phyloP scores from a whole-genome alignment of 108 stramenopile genomes.

The Skeletonema menzelii region DNA sequence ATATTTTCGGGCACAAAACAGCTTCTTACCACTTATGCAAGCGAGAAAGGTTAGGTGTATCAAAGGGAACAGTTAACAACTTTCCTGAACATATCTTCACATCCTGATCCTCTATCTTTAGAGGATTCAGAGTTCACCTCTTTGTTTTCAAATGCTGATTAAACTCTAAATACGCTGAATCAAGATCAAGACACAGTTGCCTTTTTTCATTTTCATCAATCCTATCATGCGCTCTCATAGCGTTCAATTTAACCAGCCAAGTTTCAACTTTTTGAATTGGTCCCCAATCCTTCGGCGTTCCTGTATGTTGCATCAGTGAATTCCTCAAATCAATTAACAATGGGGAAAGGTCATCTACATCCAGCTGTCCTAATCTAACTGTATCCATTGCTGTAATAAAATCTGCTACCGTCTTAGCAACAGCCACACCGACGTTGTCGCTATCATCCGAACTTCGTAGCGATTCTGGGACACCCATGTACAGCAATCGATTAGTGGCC shows the following conservation, averaged over 20 bases:
- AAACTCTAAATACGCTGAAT: conserved; percentile 87
- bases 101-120: no score
- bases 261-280: conserved; percentile 82
- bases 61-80: no score
- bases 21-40: no score
- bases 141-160: conserved; percentile 69
- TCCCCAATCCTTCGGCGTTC: conserved; percentile 89
- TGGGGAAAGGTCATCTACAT: conserved; percentile 97
- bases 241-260: conserved; percentile 93
- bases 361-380: conserved; percentile 91
- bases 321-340: conserved; percentile 91
- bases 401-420: conserved; percentile 89
- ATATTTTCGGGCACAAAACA: no score
- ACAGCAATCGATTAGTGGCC: conserved; percentile 87
- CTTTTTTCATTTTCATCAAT: conserved; percentile 93
- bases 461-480: conserved; percentile 92
- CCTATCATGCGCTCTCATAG: conserved; percentile 92
- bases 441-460: conserved; percentile 58
- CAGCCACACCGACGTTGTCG: conserved; percentile 70
- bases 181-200: conserved; percentile 92
- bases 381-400: conserved; percentile 99
- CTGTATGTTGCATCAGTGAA: conserved; percentile 77
- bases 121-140: no score
- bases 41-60: no score
- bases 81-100: no score